These are phyloP conservation scores for Crithidia bombi DNA, from an alignment of 208 protist species.

Conservation along the genomic window DNA sequence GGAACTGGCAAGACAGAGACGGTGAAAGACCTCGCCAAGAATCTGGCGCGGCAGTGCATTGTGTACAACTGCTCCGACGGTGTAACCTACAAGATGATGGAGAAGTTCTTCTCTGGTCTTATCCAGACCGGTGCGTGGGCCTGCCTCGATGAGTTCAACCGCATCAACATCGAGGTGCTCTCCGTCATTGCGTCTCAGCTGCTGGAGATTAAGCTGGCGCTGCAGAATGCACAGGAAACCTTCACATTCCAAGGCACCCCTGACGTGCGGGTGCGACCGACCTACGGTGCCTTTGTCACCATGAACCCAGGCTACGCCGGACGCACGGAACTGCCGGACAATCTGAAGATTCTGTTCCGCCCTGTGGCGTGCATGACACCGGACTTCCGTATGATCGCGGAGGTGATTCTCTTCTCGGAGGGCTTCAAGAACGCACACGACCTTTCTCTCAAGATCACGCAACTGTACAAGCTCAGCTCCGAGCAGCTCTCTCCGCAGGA, in stretches of 20 bases:
- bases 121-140: conserved; percentile 97
- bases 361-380: conserved; percentile 98
- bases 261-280: conserved; percentile 93
- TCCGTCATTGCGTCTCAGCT: conserved; percentile 98
- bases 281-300: conserved; percentile 98
- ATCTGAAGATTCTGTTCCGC: conserved; percentile 98
- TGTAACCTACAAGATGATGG: conserved; percentile 98
- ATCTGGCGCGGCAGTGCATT: conserved; percentile 96
- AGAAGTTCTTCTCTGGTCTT: conserved; percentile 97
- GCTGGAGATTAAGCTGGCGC: conserved; percentile 95
- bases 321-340: conserved; percentile 98
- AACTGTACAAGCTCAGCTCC: conserved; percentile 98
- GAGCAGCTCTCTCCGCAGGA: conserved; percentile 98
- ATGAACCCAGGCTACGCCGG: conserved; percentile 99
- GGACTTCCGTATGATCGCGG: conserved; percentile 98
- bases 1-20: conserved; percentile 98
- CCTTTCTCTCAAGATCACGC: conserved; percentile 97
- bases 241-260: conserved; percentile 96
- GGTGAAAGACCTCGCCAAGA: conserved; percentile 97
- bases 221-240: conserved; percentile 87
- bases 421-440: conserved; percentile 96
- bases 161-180: conserved; percentile 99
- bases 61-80: conserved; percentile 98
- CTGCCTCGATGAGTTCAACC: conserved; percentile 99
- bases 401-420: conserved; percentile 98